A percentile compares a stretch with the other conserved stretches of the same genome.
These are phyloP conservation scores for Psidium guajava DNA, from an alignment of 345 rosid genomes.

Conservation along the genomic window DNA sequence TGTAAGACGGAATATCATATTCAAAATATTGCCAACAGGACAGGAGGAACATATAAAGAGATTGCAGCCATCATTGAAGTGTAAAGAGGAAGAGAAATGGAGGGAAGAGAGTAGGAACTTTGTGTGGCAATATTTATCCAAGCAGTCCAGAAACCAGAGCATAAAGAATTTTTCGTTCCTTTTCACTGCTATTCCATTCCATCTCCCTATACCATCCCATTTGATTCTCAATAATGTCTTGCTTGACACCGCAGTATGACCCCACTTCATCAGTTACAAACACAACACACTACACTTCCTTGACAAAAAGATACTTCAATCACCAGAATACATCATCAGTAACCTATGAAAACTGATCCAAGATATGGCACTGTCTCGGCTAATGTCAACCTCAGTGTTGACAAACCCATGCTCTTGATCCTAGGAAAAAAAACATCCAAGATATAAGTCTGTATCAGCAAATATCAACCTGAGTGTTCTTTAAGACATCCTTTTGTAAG, in stretches of 20 bases:
- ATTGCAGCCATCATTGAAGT: background rate
- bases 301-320: background rate
- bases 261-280: background rate
- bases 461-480: background rate
- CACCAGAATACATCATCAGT: background rate
- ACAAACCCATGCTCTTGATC: background rate
- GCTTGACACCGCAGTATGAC: conserved; percentile 18
- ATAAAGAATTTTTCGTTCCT: conserved; percentile 31
- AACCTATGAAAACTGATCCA: background rate
- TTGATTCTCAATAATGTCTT: conserved; percentile 12
- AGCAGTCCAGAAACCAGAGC: conserved; percentile 20
- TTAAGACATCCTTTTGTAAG: background rate
- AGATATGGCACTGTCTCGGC: background rate
- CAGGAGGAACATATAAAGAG: background rate
- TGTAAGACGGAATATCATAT: conserved; percentile 13
- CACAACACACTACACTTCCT: background rate
- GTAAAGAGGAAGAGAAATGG: conserved; percentile 19
- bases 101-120: background rate
- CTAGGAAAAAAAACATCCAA: background rate
- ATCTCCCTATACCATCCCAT: background rate
- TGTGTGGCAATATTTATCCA: conserved; percentile 10
- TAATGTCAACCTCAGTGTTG: background rate
- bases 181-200: conserved; percentile 10
- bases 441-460: background rate
- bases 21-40: conserved; percentile 4